Evolutionary conservation across 805 yeast genomes (phyloP), one percentile per base, ranked within the genome.

Genomic region (Hanseniaspora taiwanica): DNA sequence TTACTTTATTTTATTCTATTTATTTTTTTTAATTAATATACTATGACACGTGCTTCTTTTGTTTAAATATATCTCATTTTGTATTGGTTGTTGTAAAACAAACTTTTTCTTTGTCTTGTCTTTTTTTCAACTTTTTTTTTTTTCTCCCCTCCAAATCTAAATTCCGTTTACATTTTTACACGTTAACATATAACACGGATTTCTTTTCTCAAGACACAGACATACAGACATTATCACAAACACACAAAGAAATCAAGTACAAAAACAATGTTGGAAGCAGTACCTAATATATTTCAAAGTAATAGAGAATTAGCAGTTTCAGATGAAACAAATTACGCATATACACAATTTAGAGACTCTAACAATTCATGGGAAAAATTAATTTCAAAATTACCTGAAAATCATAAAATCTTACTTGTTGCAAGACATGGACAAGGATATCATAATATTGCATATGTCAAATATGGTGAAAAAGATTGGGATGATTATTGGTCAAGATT

Each of bases 381-480:
- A 19, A 25, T 25, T 21, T 21, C 24, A 35, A 33, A 35, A 20
- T 21, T 35, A 39, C 25, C 20, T 43, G 14, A 36, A 40, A 16
- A 45, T 14, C 29, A 25, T 54, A 76, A 74, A 48, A 48, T 76
- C 36, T 43, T 76, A 3, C 66, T 72, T 37, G 62, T 72, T 40
- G 78, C 79, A 9, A 65, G 85, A 52, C 85, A 78, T 48, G 85
- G 84, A 5, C 81, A 78, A 54, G 85, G 84, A 0, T 71, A 58
- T 51, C 86, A 78, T 46, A 78, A 78, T 48, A 62, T 64, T 35
- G 68, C 72, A 2, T 72, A 76, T 13, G 59, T 58, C 18, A 65
- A 70, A 43, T 76, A 74, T 48, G 83, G 83, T 9, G 41, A 63
- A 16, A 64, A 65, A 2, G 71, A 57, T n/a, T 78, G 84, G 86